These are phyloP conservation scores for Trichoderma sp. DNA, from an alignment of 2,329 filamentous ascomycete genomes.

Conservation along the genomic window DNA sequence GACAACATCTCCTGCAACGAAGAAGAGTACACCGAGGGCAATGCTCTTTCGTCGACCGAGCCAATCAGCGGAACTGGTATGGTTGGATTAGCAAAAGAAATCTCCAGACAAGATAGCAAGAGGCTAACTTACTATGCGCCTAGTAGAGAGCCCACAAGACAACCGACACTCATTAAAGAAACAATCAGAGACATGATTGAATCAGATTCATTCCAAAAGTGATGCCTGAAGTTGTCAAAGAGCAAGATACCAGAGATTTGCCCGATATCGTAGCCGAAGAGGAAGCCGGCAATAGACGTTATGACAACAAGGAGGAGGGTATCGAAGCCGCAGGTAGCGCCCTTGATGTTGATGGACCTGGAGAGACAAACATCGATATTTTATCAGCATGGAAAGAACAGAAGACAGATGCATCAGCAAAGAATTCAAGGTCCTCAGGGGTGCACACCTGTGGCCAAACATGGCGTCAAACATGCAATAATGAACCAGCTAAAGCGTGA, in stretches of 20 bases:
- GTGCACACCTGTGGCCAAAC: slow-evolving; percentile 15
- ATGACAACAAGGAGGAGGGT: slow-evolving; percentile 52
- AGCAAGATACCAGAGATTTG: slow-evolving; percentile 59
- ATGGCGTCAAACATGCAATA: not conserved
- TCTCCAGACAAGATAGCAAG: not conserved
- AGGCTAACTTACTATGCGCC: slow-evolving; percentile 50
- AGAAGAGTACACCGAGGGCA: slow-evolving; percentile 58
- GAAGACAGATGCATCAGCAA: no score
- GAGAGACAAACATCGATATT: not conserved
- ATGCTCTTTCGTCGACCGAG: slow-evolving; percentile 61
- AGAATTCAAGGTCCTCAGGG: not conserved
- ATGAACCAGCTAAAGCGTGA: not conserved
- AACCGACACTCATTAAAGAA: slow-evolving; percentile 60
- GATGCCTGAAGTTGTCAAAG: slow-evolving; percentile 57
- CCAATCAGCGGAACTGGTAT: slow-evolving; percentile 56
- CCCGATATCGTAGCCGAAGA: slow-evolving; percentile 67
- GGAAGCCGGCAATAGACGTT: slow-evolving; percentile 63
- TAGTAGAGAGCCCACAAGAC: slow-evolving; percentile 56
- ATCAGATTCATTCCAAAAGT: slow-evolving; percentile 50
- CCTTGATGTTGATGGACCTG: slow-evolving; percentile 49
- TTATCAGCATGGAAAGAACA: not conserved
- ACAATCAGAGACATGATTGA: slow-evolving; percentile 57
- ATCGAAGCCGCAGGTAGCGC: slow-evolving; percentile 48
- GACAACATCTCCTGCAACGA: slow-evolving; percentile 66
- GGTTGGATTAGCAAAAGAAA: not conserved